Percentiles rank a stretch among this genome's conserved stretches.
phyloP scores from a whole-genome alignment of 2,329 filamentous ascomycete genomes.

The Penicillium sp. region DNA sequence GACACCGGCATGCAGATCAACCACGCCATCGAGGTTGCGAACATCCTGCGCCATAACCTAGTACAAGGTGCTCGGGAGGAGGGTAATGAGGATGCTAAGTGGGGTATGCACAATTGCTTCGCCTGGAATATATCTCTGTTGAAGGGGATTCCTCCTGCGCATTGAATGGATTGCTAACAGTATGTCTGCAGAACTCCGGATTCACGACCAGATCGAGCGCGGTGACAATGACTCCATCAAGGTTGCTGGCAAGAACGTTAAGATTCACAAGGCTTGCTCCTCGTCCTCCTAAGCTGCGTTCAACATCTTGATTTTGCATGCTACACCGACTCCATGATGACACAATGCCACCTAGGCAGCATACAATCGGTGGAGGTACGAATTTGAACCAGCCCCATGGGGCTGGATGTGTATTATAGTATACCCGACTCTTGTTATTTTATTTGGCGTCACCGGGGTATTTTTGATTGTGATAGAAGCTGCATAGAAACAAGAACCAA shows the following conservation, averaged over 20 bases:
- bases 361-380: background rate
- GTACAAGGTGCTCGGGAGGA: constrained; percentile 69
- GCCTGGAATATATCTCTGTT: background rate
- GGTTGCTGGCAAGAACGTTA: constrained; percentile 46
- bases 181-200: constrained; percentile 66
- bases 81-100: constrained; percentile 34
- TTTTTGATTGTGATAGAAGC: constrained; percentile 28
- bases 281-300: constrained; percentile 16
- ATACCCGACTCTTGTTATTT: constrained; percentile 35
- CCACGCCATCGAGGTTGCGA: constrained; percentile 79
- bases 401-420: constrained; percentile 36
- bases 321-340: background rate
- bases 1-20: constrained; percentile 65
- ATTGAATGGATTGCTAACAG: constrained; percentile 5
- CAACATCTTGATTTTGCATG: background rate
- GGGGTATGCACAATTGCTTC: constrained; percentile 30
- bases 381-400: background rate
- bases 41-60: constrained; percentile 76
- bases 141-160: background rate
- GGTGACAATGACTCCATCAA: constrained; percentile 93
- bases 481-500: constrained; percentile 29
- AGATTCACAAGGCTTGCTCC: constrained; percentile 45
- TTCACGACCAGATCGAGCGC: constrained; percentile 87
- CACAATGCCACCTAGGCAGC: background rate
- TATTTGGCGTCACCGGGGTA: constrained; percentile 36